Conservation (phyloP, 179 eudicot genomes). For the Beta macrorhiza region DNA sequence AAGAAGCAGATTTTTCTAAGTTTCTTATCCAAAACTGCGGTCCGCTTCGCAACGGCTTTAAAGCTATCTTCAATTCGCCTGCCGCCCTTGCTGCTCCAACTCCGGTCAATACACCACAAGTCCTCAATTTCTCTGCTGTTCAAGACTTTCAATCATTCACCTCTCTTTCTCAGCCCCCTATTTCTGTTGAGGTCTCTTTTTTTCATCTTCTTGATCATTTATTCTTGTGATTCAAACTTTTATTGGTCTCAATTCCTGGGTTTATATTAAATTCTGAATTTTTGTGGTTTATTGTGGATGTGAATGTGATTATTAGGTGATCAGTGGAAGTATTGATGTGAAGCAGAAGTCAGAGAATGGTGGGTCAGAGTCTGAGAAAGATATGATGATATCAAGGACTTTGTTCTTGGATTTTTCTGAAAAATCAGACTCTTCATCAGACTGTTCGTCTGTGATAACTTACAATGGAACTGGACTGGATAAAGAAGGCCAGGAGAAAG, state of each 20-base stretch:
- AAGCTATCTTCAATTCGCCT: constrained; percentile 46
- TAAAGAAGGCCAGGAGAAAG: constrained; percentile 26
- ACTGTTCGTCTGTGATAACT: constrained; percentile 48
- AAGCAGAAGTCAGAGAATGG: constrained; percentile 23
- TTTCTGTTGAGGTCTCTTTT: background rate
- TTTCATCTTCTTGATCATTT: too few relatives aligned
- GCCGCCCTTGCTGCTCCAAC: constrained; percentile 62
- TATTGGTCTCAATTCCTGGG: background rate
- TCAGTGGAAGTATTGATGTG: constrained; percentile 33
- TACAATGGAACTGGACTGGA: constrained; percentile 27
- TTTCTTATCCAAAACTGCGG: constrained; percentile 35
- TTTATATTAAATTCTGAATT: background rate
- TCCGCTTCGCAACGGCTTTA: constrained; percentile 31
- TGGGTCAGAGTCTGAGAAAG: constrained; percentile 40
- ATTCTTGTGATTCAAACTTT: too few relatives aligned
- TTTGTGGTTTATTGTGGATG: background rate
- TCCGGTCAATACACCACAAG: constrained; percentile 76
- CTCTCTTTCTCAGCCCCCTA: constrained; percentile 41
- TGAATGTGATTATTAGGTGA: constrained; percentile 14
- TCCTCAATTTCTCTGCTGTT: constrained; percentile 27
- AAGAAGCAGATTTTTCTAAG: constrained; percentile 64
- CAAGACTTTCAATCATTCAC: constrained; percentile 34
- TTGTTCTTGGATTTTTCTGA: constrained; percentile 70
- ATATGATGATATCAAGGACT: constrained; percentile 61
- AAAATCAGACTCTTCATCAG: constrained; percentile 58